Conservation (phyloP, 768 basidiomycete species). For the Auriscalpium microsporum region DNA sequence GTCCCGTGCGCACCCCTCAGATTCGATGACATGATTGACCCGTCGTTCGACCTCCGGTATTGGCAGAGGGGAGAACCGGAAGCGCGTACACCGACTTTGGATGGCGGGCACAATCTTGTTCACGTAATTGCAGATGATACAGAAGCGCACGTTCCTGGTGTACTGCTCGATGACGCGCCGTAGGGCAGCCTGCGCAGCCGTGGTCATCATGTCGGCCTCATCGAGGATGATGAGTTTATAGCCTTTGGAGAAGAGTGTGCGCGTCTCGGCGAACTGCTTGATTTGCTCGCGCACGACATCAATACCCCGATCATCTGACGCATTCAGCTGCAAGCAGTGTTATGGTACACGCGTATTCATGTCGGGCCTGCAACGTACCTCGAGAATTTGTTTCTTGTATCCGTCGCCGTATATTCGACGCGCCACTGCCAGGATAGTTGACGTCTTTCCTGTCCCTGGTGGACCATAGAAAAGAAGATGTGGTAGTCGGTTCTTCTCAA, state of each 20-base stretch:
- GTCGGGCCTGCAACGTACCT: slow-evolving; percentile 40
- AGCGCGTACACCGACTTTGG: slow-evolving; percentile 96
- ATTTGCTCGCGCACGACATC: slow-evolving; percentile 99
- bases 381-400: slow-evolving; percentile 87
- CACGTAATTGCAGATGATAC: slow-evolving; percentile 99
- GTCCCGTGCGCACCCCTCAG: slow-evolving; percentile 58
- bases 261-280: slow-evolving; percentile 95
- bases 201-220: slow-evolving; percentile 99
- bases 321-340: slow-evolving; percentile 62
- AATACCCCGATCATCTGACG: slow-evolving; percentile 96
- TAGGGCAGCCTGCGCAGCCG: slow-evolving; percentile 92
- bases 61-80: slow-evolving; percentile 92
- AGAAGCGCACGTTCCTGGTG: slow-evolving; percentile 97
- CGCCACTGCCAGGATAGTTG: slow-evolving; percentile 92
- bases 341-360: slow-evolving; percentile 1
- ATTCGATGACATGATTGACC: slow-evolving; percentile 66
- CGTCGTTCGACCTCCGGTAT: slow-evolving; percentile 79
- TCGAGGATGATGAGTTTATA: slow-evolving; percentile 98
- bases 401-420: slow-evolving; percentile 85
- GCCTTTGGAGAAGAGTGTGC: slow-evolving; percentile 83
- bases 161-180: slow-evolving; percentile 98
- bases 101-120: slow-evolving; percentile 99
- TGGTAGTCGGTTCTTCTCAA: slow-evolving; percentile 87
- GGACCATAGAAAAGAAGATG: slow-evolving; percentile 97
- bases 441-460: slow-evolving; percentile 97